Evolutionary conservation across 257 asterid species (phyloP).

Genomic region (Craterostigma plantagineum): DNA sequence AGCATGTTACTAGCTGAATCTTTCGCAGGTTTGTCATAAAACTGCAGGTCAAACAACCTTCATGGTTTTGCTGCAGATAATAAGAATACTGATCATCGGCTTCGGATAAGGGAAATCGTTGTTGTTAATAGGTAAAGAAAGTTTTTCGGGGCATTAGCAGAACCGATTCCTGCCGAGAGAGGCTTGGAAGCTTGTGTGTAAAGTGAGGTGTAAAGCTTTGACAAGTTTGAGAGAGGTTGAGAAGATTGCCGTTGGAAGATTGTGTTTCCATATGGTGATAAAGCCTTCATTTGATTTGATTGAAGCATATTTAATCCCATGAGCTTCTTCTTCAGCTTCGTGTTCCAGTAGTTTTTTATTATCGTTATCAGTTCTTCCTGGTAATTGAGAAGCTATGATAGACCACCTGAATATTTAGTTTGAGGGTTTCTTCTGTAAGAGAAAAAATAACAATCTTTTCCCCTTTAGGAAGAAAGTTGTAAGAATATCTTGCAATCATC

Average conservation of each 20-base stretch:
- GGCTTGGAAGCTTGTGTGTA: slow-evolving; percentile 8
- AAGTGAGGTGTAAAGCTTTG: slow-evolving; percentile 19
- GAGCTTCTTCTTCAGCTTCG: slow-evolving; percentile 4
- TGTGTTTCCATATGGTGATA: slow-evolving; percentile 2
- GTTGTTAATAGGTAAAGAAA: slow-evolving; percentile 7
- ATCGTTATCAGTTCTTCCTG: slow-evolving; percentile 2
- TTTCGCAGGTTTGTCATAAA: slow-evolving; percentile 15
- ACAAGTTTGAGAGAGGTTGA: slow-evolving; percentile 11
- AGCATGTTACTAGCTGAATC: slow-evolving; percentile 24
- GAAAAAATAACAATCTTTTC: background rate
- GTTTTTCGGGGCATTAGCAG: slow-evolving; percentile 18
- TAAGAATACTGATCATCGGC: slow-evolving; percentile 3
- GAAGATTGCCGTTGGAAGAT: slow-evolving; percentile 15
- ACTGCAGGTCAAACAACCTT: slow-evolving; percentile 12
- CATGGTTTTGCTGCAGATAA: slow-evolving; percentile 13
- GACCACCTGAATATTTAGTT: slow-evolving; percentile 3
- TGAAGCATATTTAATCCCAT: slow-evolving; percentile 9
- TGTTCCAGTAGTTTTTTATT: slow-evolving; percentile 6
- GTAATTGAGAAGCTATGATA: slow-evolving; percentile 1
- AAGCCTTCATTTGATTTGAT: slow-evolving; percentile 14
- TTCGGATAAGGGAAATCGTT: slow-evolving; percentile 7
- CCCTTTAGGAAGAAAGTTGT: background rate
- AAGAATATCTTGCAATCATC: background rate
- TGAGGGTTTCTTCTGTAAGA: background rate
- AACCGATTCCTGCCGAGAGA: too few species aligned